Evolutionary conservation across 2,329 filamentous ascomycete genomes (phyloP).

Genomic region (Sarocladiaceae sp.): DNA sequence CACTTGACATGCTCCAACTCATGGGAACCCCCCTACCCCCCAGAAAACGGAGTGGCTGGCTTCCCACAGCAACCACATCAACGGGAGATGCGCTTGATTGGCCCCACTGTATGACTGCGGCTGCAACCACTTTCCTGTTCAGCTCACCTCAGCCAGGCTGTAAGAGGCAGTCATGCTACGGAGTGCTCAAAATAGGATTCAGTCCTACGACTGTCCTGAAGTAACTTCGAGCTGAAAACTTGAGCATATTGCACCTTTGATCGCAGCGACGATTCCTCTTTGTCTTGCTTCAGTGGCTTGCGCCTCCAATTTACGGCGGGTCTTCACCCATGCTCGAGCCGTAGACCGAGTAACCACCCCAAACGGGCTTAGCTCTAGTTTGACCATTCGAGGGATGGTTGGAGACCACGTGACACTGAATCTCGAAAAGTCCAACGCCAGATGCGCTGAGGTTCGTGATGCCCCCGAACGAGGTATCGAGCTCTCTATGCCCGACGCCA

Average conservation of each 20-base stretch:
- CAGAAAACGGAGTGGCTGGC: conserved; percentile 4
- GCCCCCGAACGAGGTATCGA: conserved; percentile 12
- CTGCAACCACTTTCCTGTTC: background rate
- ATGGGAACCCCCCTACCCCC: background rate
- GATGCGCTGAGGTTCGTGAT: conserved; percentile 1
- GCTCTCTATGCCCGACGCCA: conserved; percentile 15
- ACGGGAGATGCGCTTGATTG: conserved; percentile 5
- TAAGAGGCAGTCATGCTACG: conserved; percentile 5
- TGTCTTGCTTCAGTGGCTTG: too few species aligned
- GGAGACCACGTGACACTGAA: conserved; percentile 9
- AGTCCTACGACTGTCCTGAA: too few species aligned
- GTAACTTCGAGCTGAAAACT: background rate
- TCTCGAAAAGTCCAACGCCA: conserved; percentile 13
- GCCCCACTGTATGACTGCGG: conserved; percentile 1
- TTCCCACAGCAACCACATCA: conserved; percentile 7
- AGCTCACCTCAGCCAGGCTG: conserved; percentile 5
- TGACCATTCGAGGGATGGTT: background rate
- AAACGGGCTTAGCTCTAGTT: background rate
- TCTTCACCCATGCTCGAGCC: background rate
- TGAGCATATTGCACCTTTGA: too few species aligned
- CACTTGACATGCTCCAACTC: too few species aligned
- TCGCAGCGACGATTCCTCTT: too few species aligned
- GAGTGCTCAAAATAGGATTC: too few species aligned
- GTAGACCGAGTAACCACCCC: conserved; percentile 9
- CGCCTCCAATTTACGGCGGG: background rate